Percentiles rank a stretch among this genome's conserved stretches.
Evolutionary conservation across 192 early-diverging fungal genomes (phyloP).

Genomic region (Coemansia sp.): DNA sequence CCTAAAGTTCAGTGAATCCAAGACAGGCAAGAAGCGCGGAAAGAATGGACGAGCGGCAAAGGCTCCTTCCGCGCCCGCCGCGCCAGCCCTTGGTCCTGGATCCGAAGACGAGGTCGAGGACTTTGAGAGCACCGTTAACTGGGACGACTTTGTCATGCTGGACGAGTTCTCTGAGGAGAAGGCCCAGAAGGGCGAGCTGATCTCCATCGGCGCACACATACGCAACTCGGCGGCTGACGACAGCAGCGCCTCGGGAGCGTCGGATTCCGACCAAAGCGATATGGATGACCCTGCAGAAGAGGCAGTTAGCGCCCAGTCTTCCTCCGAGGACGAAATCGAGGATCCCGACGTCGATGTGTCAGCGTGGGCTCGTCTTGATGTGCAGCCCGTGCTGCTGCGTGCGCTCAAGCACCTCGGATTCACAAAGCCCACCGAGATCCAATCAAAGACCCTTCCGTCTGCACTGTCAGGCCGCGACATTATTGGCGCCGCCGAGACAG

Average conservation of each 20-base stretch:
- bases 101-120: constrained; percentile 7
- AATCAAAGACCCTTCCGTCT: constrained; percentile 64
- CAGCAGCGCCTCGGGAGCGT: background rate
- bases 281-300: constrained; percentile 3
- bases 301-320: background rate
- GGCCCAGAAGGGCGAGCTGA: constrained; percentile 28
- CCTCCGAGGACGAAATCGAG: constrained; percentile 9
- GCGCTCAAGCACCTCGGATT: constrained; percentile 71
- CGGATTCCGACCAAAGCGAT: constrained; percentile 9
- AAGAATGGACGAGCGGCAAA: background rate
- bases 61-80: background rate
- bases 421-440: constrained; percentile 78
- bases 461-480: constrained; percentile 75
- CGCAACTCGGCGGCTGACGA: constrained; percentile 8
- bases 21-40: constrained; percentile 14
- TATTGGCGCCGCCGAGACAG: constrained; percentile 91
- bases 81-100: background rate
- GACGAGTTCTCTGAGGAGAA: constrained; percentile 76
- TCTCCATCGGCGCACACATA: constrained; percentile 28
- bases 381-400: constrained; percentile 55
- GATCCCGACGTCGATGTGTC: constrained; percentile 57
- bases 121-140: constrained; percentile 12
- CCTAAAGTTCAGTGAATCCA: constrained; percentile 55
- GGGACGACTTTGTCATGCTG: constrained; percentile 59
- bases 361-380: constrained; percentile 62